Evolutionary conservation across 2,329 filamentous ascomycete species (phyloP).

Genomic region (Zelopaecilomyces penicillatus): DNA sequence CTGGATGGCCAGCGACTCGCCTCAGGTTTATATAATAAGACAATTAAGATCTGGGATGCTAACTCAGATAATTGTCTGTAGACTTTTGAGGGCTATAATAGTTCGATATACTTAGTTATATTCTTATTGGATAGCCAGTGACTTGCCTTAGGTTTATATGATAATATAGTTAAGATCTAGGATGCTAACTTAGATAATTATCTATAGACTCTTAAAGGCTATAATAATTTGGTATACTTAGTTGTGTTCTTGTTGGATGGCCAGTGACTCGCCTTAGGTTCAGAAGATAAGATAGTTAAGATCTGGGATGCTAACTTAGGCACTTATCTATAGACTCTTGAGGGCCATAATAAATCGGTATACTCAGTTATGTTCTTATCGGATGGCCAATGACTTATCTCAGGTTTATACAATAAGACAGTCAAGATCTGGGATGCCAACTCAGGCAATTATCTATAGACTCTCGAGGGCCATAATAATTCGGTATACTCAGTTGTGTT

Average conservation of each 20-base stretch:
- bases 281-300: not conserved
- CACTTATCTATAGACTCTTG: slow-evolving; percentile 1
- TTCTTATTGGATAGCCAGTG: not conserved
- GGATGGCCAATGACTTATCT: not conserved
- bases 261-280: not conserved
- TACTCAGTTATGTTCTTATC: not conserved
- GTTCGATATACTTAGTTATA: not conserved
- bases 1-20: not conserved
- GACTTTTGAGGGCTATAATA: not conserved
- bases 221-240: not conserved
- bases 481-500: not conserved
- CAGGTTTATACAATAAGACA: not conserved
- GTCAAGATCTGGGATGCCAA: slow-evolving; percentile 6
- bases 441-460: not conserved
- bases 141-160: not conserved
- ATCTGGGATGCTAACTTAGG: slow-evolving; percentile 4
- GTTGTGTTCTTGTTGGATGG: not conserved
- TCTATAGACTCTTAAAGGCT: not conserved
- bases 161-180: slow-evolving; percentile 1
- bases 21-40: not conserved
- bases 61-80: not conserved
- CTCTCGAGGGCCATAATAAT: not conserved
- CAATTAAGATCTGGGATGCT: slow-evolving; percentile 1
- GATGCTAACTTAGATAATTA: not conserved
- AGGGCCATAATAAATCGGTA: not conserved